phyloP scores from a whole-genome alignment of 2,329 filamentous ascomycete genomes.

The Colletotrichum echinochloae region DNA sequence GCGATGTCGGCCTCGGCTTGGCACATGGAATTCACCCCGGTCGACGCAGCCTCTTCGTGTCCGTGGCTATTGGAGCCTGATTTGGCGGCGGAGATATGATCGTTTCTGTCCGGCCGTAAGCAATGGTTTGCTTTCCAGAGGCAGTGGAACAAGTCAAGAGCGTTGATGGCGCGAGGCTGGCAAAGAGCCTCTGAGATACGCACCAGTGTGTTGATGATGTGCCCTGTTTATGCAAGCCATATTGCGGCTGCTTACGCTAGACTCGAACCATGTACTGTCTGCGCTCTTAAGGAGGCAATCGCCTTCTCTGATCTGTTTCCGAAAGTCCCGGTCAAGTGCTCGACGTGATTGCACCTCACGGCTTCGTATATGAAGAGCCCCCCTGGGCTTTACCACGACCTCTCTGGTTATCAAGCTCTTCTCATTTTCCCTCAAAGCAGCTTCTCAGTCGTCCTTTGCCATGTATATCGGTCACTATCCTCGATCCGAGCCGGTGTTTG shows the following conservation, averaged over 20 bases:
- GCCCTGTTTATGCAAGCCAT: neutral
- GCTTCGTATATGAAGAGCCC: neutral
- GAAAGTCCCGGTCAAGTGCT: neutral
- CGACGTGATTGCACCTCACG: neutral
- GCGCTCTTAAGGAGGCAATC: neutral
- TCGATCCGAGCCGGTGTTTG: neutral
- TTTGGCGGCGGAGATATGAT: neutral
- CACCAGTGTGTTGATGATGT: neutral
- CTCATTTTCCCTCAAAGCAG: neutral
- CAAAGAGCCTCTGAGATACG: neutral
- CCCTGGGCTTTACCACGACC: neutral
- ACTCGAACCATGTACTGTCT: neutral
- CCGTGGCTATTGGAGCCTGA: neutral
- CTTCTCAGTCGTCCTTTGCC: neutral
- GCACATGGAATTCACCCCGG: too few relatives aligned
- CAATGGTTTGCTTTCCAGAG: neutral
- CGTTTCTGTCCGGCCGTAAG: neutral
- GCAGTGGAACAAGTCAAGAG: neutral
- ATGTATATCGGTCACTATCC: constrained; percentile 8
- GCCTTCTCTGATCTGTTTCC: too few relatives aligned
- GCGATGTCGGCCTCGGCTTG: neutral
- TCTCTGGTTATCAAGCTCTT: neutral
- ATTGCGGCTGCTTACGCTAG: neutral
- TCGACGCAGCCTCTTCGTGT: neutral
- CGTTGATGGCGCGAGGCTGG: neutral